Base-by-base conservation (phyloP, 208 protist genomes). In the Acanthamoeba castellanii region DNA sequence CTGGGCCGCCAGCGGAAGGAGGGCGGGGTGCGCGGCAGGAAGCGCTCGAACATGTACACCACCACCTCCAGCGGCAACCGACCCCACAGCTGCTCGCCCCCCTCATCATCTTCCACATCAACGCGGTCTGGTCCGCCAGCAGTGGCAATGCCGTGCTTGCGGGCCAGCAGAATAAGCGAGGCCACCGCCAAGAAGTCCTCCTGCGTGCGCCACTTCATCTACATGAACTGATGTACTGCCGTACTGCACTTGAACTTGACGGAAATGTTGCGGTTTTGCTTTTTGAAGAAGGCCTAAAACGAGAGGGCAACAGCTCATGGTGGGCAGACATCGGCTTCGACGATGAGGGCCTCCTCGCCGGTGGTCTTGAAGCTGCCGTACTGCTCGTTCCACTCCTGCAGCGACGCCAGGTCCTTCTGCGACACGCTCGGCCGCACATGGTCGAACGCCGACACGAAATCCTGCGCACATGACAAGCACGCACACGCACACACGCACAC, bases 361-460 rank as follows among this genome's bases (percentile, higher is more conserved):
- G 81, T 88, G 32, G 91, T 57, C 72, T 93, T 93, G 88, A 81
- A 92, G 78, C 93, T 88, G 72, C 93, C 82, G 42, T 57, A 95
- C 57, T 81, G 93, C 74, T 95, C 64, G 93, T 97, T 97, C 97
- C 97, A 98, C 37, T 97, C 90, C 76, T 94, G 47, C 88, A 97
- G 98, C 25, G 27, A n/a, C 22, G 61, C 61, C 30, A 98, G 91
- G 59, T 96, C 94, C 34, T 95, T 95, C 64, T 93, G 90, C 25
- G 94, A 94, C 27, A 98, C 97, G 82, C 95, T 97, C 13, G 97
- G 88, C 47, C 94, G 85, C 30, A 97, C 95, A 66, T 95, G 91
- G 25, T 89, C 70, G n/a, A 97, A n/a, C 25, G 97, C 94, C 16
- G 47, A 30, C 18, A 93, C 59, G 25, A 95, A 95, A 32, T 93